Evolutionary conservation across 2,329 filamentous ascomycete species (phyloP).

Genomic region (Aspergillus aculeatus): DNA sequence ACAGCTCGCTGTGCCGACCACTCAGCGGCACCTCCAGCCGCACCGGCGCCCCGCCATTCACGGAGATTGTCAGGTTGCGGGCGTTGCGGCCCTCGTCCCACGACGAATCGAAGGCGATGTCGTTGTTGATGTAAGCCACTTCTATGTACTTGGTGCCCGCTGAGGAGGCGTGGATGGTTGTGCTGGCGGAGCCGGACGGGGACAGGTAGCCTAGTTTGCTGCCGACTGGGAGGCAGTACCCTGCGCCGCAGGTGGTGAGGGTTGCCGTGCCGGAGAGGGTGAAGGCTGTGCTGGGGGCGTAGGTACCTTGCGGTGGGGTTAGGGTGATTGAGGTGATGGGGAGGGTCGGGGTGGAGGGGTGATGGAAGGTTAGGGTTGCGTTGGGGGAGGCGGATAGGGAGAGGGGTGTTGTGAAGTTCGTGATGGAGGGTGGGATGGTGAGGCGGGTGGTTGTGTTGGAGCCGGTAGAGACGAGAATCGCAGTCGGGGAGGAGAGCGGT

Average conservation of each 20-base stretch:
- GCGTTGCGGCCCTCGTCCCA: constrained; percentile 51
- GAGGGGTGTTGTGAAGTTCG: constrained; percentile 14
- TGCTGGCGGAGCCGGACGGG: constrained; percentile 29
- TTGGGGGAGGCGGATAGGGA: constrained; percentile 26
- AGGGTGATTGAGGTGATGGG: constrained; percentile 24
- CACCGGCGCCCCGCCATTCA: constrained; percentile 47
- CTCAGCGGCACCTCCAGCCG: constrained; percentile 52
- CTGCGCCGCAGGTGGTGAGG: constrained; percentile 35
- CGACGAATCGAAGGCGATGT: constrained; percentile 44
- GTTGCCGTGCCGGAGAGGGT: constrained; percentile 37
- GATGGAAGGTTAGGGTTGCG: constrained; percentile 23
- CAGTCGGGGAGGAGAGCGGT: neutral
- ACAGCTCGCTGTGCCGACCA: constrained; percentile 37
- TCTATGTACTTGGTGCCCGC: constrained; percentile 43
- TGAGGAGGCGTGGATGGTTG: constrained; percentile 37
- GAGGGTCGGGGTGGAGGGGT: constrained; percentile 8
- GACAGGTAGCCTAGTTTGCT: constrained; percentile 46
- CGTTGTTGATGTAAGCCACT: constrained; percentile 55
- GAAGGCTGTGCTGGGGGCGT: constrained; percentile 44
- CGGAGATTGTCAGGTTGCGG: constrained; percentile 50
- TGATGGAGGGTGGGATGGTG: constrained; percentile 10
- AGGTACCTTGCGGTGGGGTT: constrained; percentile 27
- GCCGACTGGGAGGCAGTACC: constrained; percentile 46
- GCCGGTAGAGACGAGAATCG: constrained; percentile 12
- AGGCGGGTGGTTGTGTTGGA: neutral